A percentile compares a stretch with the other conserved stretches of the same genome.
These are phyloP conservation scores for Apiospora rasikravindrae DNA, from an alignment of 2,329 filamentous ascomycete genomes.

Conservation along the genomic window DNA sequence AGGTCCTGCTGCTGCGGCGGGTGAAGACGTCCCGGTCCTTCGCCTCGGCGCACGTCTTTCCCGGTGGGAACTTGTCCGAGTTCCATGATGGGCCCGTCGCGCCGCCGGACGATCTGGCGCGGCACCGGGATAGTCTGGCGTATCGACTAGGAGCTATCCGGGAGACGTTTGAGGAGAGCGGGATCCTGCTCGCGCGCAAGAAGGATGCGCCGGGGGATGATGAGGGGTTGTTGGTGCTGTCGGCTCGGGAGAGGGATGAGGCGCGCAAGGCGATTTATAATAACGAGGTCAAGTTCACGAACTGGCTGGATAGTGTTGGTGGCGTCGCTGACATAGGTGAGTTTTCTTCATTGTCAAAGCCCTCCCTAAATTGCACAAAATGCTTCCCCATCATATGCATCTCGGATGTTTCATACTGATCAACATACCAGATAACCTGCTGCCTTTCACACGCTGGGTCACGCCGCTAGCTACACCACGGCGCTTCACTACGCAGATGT, in stretches of 20 bases:
- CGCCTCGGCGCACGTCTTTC: slow-evolving; percentile 92
- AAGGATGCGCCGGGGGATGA: slow-evolving; percentile 46
- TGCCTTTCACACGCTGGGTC: slow-evolving; percentile 91
- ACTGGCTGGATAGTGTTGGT: slow-evolving; percentile 65
- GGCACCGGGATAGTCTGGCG: slow-evolving; percentile 72
- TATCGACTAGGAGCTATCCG: slow-evolving; percentile 86
- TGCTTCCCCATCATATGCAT: not conserved
- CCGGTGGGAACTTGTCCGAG: slow-evolving; percentile 81
- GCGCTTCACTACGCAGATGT: slow-evolving; percentile 96
- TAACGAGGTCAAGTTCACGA: slow-evolving; percentile 66
- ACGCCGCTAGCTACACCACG: slow-evolving; percentile 76
- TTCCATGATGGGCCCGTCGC: slow-evolving; percentile 73
- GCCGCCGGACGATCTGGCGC: slow-evolving; percentile 48
- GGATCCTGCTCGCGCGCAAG: slow-evolving; percentile 74
- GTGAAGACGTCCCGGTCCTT: slow-evolving; percentile 84
- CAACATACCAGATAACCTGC: slow-evolving; percentile 58
- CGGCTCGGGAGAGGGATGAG: slow-evolving; percentile 63
- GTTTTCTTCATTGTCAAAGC: slow-evolving; percentile 26
- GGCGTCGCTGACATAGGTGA: slow-evolving; percentile 69
- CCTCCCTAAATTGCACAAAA: not conserved
- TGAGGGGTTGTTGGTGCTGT: slow-evolving; percentile 62
- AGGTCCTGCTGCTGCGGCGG: slow-evolving; percentile 86
- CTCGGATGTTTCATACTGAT: not conserved
- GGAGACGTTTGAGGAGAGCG: slow-evolving; percentile 95
- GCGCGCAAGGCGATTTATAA: slow-evolving; percentile 73